A percentile compares a stretch with the other conserved stretches of the same genome.
These are phyloP conservation scores for Hondaea fermentalgiana DNA, from an alignment of 108 stramenopile genomes.

Conservation along the genomic window DNA sequence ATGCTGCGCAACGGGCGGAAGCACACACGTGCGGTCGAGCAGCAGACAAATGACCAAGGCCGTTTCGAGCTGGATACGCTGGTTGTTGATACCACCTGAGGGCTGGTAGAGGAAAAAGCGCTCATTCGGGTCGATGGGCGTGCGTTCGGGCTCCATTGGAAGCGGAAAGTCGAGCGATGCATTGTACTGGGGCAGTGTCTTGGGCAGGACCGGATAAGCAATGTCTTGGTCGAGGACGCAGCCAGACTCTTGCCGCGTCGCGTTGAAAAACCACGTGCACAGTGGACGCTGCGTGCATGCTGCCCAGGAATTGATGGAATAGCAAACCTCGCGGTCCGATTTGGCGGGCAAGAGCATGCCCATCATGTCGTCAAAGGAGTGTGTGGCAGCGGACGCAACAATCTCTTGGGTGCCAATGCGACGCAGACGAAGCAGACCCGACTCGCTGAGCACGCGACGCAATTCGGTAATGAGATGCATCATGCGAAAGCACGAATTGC, in stretches of 20 bases:
- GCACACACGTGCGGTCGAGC: neutral
- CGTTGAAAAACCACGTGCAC: neutral
- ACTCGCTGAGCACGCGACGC: neutral
- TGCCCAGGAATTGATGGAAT: neutral
- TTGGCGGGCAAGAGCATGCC: neutral
- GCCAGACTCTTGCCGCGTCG: neutral
- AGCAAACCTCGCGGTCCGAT: neutral
- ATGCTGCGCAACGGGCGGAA: neutral
- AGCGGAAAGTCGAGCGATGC: neutral
- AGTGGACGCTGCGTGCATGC: neutral
- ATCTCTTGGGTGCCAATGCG: neutral
- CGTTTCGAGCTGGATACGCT: constrained; percentile 8
- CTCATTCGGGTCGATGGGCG: neutral
- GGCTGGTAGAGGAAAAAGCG: constrained; percentile 1
- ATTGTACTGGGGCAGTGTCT: neutral
- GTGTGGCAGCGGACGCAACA: neutral
- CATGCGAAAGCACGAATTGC: neutral
- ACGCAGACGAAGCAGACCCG: neutral
- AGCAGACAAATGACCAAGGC: neutral
- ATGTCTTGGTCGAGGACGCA: neutral
- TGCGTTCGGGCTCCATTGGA: no score
- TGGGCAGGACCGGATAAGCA: neutral
- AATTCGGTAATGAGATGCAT: neutral
- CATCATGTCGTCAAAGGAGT: neutral
- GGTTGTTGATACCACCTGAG: neutral